Evolutionary conservation across 2,329 filamentous ascomycete species (phyloP), one percentile per base, ranked within the genome.

Genomic region (Alternaria postmessia): DNA sequence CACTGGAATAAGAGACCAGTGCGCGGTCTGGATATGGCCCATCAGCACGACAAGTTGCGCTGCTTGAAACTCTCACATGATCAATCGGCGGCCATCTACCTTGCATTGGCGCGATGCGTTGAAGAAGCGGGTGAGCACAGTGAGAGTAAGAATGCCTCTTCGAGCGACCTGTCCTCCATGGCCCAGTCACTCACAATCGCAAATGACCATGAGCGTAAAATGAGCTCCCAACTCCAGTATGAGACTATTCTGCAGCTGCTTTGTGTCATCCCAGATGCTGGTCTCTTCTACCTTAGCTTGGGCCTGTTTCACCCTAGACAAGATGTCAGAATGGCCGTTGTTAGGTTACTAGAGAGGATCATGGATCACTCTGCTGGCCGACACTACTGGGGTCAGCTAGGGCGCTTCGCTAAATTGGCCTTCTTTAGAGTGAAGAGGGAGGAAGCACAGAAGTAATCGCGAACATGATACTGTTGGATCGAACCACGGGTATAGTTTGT

Each of bases 21-120:
- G 42, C 91, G 93, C 66, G 87, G 89, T n/a, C 84, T 96, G 18
- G 95, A 99, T 75, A 82, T 99, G 9, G 89, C 94, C 68, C 94
- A 98, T 78, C 90, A 97, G 76, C 93, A 97, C 77, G 94, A 98
- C 79, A 92, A 93, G 8, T 85, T 99, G 6, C 89, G 94, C 22
- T 90, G 91, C 61, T 87, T 97, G 63, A 91, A 93, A 57, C 85
- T 98, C 1, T 89, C 87, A 2, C 88, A 92, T 3, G 82, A 88
- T 4, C 91, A 94, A 64, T 91, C 91, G 55, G 91, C 89, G 16
- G 91, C 94, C 51, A 91, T 99, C 42, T 99, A 97, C 74, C 81
- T 95, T 20, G 90, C 93, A 1, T 86, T 99, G 20, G 83, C 90
- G 14, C 88, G 89, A 71, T 88, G 89, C 64, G 90, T 94, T 42